Percentiles rank a stretch among this genome's conserved stretches.
Evolutionary conservation across 192 early-diverging fungal species (phyloP).

Genomic region (Linnemannia elongata): DNA sequence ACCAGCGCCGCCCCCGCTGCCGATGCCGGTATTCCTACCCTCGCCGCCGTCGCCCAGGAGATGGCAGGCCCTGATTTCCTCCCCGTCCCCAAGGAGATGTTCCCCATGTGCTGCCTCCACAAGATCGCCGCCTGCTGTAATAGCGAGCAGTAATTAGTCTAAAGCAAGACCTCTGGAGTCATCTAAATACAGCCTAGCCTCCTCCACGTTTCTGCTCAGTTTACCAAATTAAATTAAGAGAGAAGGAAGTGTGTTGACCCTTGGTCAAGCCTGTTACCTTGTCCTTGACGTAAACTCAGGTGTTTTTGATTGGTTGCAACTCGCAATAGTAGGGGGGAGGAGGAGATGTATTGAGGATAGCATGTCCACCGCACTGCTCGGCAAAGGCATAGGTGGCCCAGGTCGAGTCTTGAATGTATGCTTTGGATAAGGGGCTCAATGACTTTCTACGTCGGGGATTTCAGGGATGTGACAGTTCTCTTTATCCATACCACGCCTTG

Average conservation of each 20-base stretch:
- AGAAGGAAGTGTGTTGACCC: too few relatives aligned
- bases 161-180: background rate
- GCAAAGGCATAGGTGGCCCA: background rate
- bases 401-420: background rate
- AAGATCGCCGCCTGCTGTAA: conserved; percentile 14
- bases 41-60: conserved; percentile 9
- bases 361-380: background rate
- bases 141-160: too few relatives aligned
- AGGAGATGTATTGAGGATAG: background rate
- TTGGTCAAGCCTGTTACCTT: background rate
- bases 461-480: background rate
- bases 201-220: too few relatives aligned
- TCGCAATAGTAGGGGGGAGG: conserved; percentile 1
- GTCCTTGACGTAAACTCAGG: conserved; percentile 6
- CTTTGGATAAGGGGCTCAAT: background rate
- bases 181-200: background rate
- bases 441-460: background rate
- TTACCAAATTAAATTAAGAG: too few relatives aligned
- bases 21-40: background rate
- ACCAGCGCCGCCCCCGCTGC: conserved; percentile 22
- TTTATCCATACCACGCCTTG: background rate
- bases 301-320: conserved; percentile 7
- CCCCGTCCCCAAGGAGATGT: conserved; percentile 16
- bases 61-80: conserved; percentile 25
- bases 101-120: conserved; percentile 31